phyloP scores from a whole-genome alignment of 2,329 filamentous ascomycete species.

The Plenodomus lindquistii region DNA sequence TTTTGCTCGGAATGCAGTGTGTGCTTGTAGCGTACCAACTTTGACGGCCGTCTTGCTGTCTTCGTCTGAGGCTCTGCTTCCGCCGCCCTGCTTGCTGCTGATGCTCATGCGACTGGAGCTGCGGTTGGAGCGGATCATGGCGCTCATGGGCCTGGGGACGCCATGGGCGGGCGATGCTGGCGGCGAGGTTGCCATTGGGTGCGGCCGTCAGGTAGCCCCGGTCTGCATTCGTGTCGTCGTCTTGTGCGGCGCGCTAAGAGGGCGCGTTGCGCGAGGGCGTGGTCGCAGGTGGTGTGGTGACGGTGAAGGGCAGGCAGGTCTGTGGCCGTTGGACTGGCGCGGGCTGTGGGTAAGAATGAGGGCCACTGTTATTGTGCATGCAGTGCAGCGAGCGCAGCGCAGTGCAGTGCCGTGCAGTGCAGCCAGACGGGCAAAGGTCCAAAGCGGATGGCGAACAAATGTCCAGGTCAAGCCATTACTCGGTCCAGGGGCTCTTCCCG shows the following conservation, averaged over 20 bases:
- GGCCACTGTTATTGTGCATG: too few relatives aligned
- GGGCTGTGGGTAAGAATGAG: too few relatives aligned
- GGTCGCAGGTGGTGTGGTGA: neutral
- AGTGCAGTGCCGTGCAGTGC: neutral
- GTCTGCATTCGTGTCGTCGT: conserved; percentile 15
- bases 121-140: conserved; percentile 74
- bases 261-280: neutral
- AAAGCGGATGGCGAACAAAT: neutral
- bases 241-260: neutral
- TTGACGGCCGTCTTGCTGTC: conserved; percentile 89
- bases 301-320: conserved; percentile 1
- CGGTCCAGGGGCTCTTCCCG: neutral
- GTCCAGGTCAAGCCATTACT: neutral
- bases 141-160: conserved; percentile 70
- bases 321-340: too few relatives aligned
- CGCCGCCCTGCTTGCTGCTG: conserved; percentile 72
- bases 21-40: conserved; percentile 73
- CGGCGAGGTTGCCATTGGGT: conserved; percentile 41
- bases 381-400: too few relatives aligned
- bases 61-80: conserved; percentile 86
- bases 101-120: conserved; percentile 87
- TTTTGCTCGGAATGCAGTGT: conserved; percentile 14
- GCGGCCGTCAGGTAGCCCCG: conserved; percentile 11
- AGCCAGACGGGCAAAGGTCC: neutral
- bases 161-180: conserved; percentile 50